phyloP scores from a whole-genome alignment of 768 basidiomycete species.

The Mycena filopes region DNA sequence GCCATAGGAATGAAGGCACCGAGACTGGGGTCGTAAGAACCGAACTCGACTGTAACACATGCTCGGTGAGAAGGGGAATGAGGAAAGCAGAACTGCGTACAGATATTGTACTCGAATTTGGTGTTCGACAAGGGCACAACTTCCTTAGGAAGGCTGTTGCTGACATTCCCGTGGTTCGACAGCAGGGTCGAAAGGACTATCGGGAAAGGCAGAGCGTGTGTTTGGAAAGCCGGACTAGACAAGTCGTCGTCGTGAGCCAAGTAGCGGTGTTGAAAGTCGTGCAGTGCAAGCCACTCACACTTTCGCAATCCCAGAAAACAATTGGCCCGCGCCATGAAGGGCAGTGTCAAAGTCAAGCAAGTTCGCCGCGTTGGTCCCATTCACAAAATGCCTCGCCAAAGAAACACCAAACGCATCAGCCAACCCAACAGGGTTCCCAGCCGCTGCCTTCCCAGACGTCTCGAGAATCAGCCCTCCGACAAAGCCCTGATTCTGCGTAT shows the following conservation, averaged over 20 bases:
- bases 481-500: constrained; percentile 35
- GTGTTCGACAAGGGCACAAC: constrained; percentile 44
- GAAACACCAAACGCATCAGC: constrained; percentile 26
- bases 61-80: neutral
- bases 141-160: constrained; percentile 30
- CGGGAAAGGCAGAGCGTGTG: constrained; percentile 51
- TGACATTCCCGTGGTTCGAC: constrained; percentile 39
- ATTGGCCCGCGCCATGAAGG: constrained; percentile 46
- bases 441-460: constrained; percentile 46
- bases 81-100: constrained; percentile 17
- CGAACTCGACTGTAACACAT: neutral
- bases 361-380: constrained; percentile 43
- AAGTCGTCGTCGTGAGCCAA: too few species aligned
- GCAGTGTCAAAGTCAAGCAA: constrained; percentile 41
- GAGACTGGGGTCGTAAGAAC: too few species aligned
- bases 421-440: constrained; percentile 35
- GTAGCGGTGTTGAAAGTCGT: too few species aligned
- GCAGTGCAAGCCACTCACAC: too few species aligned
- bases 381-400: constrained; percentile 35
- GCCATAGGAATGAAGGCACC: too few species aligned
- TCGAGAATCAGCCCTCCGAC: constrained; percentile 38
- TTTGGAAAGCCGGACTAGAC: constrained; percentile 45
- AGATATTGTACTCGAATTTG: constrained; percentile 48
- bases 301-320: constrained; percentile 46
- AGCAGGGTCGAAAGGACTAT: constrained; percentile 45